Evolutionary conservation across 73 alveolate genomes (phyloP).

Genomic region (Symbiodinium pilosum): DNA sequence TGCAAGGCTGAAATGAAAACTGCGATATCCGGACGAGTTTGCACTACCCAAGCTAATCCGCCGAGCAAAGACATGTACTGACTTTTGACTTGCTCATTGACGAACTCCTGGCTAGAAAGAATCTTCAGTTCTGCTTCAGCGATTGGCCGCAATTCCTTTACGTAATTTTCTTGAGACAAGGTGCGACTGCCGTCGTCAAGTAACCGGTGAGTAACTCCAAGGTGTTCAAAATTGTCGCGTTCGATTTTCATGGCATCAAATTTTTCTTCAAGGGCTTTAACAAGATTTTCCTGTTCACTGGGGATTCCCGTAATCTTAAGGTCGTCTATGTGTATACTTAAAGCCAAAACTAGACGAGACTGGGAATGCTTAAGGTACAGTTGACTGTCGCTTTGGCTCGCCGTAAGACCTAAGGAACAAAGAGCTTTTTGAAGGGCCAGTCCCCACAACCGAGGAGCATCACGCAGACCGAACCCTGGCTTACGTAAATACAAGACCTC

Average conservation of each 20-base stretch:
- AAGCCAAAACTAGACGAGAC: neutral
- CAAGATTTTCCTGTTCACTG: neutral
- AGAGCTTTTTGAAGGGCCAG: neutral
- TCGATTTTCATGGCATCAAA: constrained; percentile 5
- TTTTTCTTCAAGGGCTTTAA: neutral
- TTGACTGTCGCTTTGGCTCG: neutral
- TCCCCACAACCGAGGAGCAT: constrained; percentile 23
- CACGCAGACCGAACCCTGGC: constrained; percentile 29
- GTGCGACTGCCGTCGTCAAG: neutral
- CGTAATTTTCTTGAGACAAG: neutral
- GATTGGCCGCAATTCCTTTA: neutral
- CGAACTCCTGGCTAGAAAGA: neutral
- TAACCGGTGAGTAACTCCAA: neutral
- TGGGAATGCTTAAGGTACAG: neutral
- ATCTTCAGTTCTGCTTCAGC: neutral
- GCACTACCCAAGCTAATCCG: constrained; percentile 15
- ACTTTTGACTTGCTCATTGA: neutral
- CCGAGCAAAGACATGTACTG: constrained; percentile 29
- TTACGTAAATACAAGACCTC: neutral
- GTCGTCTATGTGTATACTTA: neutral
- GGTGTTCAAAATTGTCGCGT: neutral
- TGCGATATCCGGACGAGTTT: constrained; percentile 21
- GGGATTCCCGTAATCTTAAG: constrained; percentile 1
- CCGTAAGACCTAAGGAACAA: neutral
- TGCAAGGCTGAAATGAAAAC: neutral